phyloP scores from a whole-genome alignment of 1,284 basidiomycete genomes.

The Tilletia caries region DNA sequence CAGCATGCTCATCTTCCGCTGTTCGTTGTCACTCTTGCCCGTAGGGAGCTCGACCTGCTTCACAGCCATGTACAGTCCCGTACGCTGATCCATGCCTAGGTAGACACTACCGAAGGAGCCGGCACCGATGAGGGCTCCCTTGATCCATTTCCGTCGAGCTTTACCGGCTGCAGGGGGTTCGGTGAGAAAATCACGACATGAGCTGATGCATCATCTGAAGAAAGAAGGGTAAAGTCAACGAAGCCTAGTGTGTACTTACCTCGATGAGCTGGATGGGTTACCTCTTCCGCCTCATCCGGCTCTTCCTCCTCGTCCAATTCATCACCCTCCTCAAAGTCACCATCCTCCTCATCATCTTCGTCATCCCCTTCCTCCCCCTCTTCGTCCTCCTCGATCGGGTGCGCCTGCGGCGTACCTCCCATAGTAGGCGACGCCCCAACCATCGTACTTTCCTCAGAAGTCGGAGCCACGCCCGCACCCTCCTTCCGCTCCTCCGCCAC shows the following conservation, averaged over 20 bases:
- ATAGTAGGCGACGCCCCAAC: neutral
- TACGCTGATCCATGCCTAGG: conserved; percentile 93
- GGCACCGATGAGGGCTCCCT: conserved; percentile 93
- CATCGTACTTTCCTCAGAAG: neutral
- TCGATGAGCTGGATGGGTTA: conserved; percentile 18
- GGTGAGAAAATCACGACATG: neutral
- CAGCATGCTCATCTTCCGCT: conserved; percentile 90
- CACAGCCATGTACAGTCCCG: conserved; percentile 94
- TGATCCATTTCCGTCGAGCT: conserved; percentile 80
- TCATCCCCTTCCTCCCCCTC: conserved; percentile 49
- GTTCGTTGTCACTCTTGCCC: conserved; percentile 80
- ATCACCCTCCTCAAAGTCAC: conserved; percentile 35
- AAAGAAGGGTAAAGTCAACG: neutral
- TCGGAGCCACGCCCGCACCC: neutral
- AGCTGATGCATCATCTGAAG: conserved; percentile 54
- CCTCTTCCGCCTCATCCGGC: conserved; percentile 34
- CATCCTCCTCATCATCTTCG: conserved; percentile 44
- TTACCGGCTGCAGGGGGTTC: neutral
- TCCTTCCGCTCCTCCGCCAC: neutral
- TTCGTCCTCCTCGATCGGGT: conserved; percentile 49
- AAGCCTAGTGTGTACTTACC: conserved; percentile 39
- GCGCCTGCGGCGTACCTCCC: neutral
- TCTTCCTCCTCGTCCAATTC: conserved; percentile 41
- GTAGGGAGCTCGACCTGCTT: conserved; percentile 96
- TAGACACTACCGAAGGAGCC: conserved; percentile 62